Conservation (phyloP, 352 stramenopile genomes). For the Globisporangium middletonii region DNA sequence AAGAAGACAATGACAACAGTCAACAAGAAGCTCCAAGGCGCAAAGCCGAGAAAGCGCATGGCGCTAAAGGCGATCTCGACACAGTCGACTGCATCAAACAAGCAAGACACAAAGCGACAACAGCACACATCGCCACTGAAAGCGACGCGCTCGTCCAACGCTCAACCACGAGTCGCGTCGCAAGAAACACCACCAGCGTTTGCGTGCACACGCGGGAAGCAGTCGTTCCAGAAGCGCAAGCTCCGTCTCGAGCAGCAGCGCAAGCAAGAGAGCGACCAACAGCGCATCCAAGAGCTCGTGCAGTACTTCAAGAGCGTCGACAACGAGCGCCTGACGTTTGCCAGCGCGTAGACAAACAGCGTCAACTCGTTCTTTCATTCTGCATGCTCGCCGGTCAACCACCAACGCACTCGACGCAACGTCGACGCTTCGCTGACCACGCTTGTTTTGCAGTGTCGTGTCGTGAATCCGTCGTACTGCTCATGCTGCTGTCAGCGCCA, state of each 20-base stretch:
- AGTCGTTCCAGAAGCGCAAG: slow-evolving; percentile 40
- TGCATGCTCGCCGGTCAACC: no score
- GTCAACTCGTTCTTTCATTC: not conserved
- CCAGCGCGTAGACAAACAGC: slow-evolving; percentile 11
- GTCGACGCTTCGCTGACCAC: no score
- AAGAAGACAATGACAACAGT: not conserved
- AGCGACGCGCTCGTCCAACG: slow-evolving; percentile 1
- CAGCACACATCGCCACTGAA: no score
- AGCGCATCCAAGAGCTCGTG: slow-evolving; percentile 50
- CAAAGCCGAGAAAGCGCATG: no score
- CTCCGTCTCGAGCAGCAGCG: slow-evolving; percentile 16
- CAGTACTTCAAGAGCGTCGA: slow-evolving; percentile 61
- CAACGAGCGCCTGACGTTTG: slow-evolving; percentile 40
- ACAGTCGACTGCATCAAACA: no score
- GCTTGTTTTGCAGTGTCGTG: not conserved
- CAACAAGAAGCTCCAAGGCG: not conserved
- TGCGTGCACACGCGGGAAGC: slow-evolving; percentile 36
- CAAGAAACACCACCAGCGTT: slow-evolving; percentile 54
- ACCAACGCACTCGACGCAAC: no score
- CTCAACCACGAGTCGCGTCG: slow-evolving; percentile 5
- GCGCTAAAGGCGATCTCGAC: no score
- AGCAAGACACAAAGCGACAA: not conserved
- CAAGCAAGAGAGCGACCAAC: slow-evolving; percentile 34
- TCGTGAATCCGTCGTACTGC: not conserved
- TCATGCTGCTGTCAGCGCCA: slow-evolving; percentile 30